Conservation (phyloP, 164 flowering plant species). For the Aristolochia californica region DNA sequence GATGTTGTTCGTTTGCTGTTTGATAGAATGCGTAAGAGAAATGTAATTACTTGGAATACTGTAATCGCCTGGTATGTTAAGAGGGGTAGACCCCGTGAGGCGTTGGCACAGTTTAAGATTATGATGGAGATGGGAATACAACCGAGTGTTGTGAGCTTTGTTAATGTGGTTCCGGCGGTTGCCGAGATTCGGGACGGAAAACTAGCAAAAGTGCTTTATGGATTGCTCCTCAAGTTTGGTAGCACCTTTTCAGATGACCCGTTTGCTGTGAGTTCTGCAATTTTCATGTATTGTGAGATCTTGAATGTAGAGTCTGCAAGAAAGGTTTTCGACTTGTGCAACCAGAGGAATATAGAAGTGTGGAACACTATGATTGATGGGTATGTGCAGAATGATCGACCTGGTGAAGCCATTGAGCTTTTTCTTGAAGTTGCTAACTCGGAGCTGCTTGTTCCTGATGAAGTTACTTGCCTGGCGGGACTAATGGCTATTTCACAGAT, state of each 20-base stretch:
- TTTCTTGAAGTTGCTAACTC: constrained; percentile 40
- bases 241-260: constrained; percentile 39
- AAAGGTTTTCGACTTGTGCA: constrained; percentile 43
- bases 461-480: constrained; percentile 53
- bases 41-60: constrained; percentile 77
- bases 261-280: constrained; percentile 68
- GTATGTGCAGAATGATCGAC: constrained; percentile 51
- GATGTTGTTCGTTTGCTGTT: constrained; percentile 57
- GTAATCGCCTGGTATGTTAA: constrained; percentile 68
- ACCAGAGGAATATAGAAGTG: constrained; percentile 59
- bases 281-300: constrained; percentile 60
- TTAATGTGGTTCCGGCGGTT: constrained; percentile 74
- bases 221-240: constrained; percentile 55
- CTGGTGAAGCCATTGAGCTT: constrained; percentile 40
- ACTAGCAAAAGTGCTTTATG: constrained; percentile 41
- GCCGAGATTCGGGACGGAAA: constrained; percentile 22
- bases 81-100: constrained; percentile 34
- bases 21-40: constrained; percentile 47
- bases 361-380: constrained; percentile 92
- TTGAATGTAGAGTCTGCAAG: constrained; percentile 45
- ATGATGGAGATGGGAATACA: constrained; percentile 53
- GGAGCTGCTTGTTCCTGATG: constrained; percentile 36
- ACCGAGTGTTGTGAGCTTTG: constrained; percentile 63
- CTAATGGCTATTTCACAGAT: constrained; percentile 62
- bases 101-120: constrained; percentile 37